Base-by-base conservation (phyloP, 306 rosid species). In the Prunus davidiana region DNA sequence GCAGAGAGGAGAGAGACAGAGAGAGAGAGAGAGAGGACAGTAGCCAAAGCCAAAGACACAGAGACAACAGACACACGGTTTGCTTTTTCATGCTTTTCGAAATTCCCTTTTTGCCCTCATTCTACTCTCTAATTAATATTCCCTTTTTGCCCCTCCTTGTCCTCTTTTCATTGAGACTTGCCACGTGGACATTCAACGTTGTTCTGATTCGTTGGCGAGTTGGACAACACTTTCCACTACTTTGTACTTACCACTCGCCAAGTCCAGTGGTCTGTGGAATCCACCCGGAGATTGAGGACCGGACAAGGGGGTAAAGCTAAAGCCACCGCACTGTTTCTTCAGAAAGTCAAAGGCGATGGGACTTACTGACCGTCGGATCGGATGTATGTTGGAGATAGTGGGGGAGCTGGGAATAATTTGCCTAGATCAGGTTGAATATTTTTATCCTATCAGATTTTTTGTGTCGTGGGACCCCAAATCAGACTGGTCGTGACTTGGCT, bases 401-500 rank as follows among this genome's bases (percentile, higher is more conserved):
- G 46, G 25, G 34, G 41, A 16, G 64, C 14, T 10, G 61, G 24
- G 62, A 63, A 49, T 28, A 64, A 64, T 72, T 43, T 28, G 57
- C 34, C 60, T 16, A 22, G 66, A 65, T n/a, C 28, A 8, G 32
- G 38, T 30, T 46, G 82, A 72, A 73, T 57, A 79, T 57, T 56
- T 74, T 34, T 79, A 73, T 67, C 75, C 24, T 3, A 79, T 58
- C 55, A 34, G 75, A 79, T 57, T 62, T 67, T 15, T 20, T 2
- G 1, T 1, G 6, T 8, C 38, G 30, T 47, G 64, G 64, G 70
- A n/a, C 72, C 66, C 67, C 6, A 12, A 14, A n/a, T 24, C 24
- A 2, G 20, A 45, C 52, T 66, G 19, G 28, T 57, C 28, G 1
- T 56, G 18, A 52, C 57, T 25, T 0, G 15, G 32, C 38, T 25